Evolutionary conservation across 169 alveolate genomes (phyloP).

Genomic region (Cryptosporidium xiaoi): DNA sequence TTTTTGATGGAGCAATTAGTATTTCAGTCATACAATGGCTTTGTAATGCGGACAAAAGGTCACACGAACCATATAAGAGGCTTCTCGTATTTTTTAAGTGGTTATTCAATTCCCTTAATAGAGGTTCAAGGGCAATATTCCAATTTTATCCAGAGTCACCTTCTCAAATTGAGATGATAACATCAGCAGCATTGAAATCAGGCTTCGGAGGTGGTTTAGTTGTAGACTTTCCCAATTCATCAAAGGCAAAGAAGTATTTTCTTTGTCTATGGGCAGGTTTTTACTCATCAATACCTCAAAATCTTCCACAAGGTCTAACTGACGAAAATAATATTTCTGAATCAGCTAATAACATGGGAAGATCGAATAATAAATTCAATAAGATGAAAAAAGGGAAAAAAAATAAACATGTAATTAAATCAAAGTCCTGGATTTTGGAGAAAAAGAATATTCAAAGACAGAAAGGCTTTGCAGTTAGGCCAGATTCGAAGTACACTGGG

Average conservation of each 20-base stretch:
- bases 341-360: conserved; percentile 56
- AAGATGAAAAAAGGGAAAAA: conserved; percentile 45
- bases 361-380: conserved; percentile 13
- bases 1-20: conserved; percentile 92
- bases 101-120: conserved; percentile 85
- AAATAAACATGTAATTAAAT: conserved; percentile 76
- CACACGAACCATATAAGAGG: conserved; percentile 91
- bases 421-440: conserved; percentile 90
- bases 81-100: conserved; percentile 90
- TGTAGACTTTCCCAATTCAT: conserved; percentile 95
- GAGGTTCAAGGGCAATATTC: conserved; percentile 93
- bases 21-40: conserved; percentile 96
- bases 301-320: conserved; percentile 76
- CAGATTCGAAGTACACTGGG: conserved; percentile 95
- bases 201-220: conserved; percentile 96
- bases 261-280: conserved; percentile 93
- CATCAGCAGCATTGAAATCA: conserved; percentile 92
- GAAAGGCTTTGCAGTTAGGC: conserved; percentile 90
- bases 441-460: conserved; percentile 93
- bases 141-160: conserved; percentile 96
- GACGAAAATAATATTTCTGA: conserved; percentile 57
- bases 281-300: conserved; percentile 77
- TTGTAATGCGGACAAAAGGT: conserved; percentile 92
- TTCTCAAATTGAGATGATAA: conserved; percentile 92
- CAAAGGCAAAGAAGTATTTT: conserved; percentile 95